phyloP scores from a whole-genome alignment of 1,284 basidiomycete species.

The Pseudozyma sp. region DNA sequence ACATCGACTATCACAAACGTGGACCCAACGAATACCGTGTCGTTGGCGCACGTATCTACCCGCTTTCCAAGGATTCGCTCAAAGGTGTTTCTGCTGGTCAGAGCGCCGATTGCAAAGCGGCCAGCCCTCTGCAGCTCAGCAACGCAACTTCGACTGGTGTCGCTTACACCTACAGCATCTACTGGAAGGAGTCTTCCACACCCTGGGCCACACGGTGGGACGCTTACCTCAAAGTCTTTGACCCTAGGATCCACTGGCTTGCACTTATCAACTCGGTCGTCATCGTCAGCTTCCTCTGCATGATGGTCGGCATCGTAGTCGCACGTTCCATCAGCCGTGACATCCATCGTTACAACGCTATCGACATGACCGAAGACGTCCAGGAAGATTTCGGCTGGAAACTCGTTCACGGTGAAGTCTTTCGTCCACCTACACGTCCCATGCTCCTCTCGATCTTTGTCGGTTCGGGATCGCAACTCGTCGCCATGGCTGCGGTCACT shows the following conservation, averaged over 20 bases:
- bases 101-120: constrained; percentile 49
- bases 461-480: constrained; percentile 90
- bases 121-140: constrained; percentile 51
- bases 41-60: constrained; percentile 66
- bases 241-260: constrained; percentile 76
- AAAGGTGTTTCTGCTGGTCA: constrained; percentile 20
- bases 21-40: constrained; percentile 62
- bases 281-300: constrained; percentile 80
- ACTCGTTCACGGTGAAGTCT: constrained; percentile 94
- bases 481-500: constrained; percentile 88
- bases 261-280: constrained; percentile 90
- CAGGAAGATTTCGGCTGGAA: constrained; percentile 99
- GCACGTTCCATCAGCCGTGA: constrained; percentile 88
- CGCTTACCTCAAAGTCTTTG: constrained; percentile 75
- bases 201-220: constrained; percentile 92
- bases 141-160: constrained; percentile 78
- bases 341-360: constrained; percentile 94
- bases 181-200: constrained; percentile 85
- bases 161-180: constrained; percentile 88
- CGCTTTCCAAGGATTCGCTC: constrained; percentile 55
- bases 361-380: constrained; percentile 92
- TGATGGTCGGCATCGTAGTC: constrained; percentile 89
- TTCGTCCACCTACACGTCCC: constrained; percentile 80
- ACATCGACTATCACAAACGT: constrained; percentile 66
- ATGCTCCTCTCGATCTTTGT: constrained; percentile 85